A percentile compares a stretch with the other conserved stretches of the same genome.
phyloP scores from a whole-genome alignment of 2,329 filamentous ascomycete genomes.

The Fonsecaea pugnacius region DNA sequence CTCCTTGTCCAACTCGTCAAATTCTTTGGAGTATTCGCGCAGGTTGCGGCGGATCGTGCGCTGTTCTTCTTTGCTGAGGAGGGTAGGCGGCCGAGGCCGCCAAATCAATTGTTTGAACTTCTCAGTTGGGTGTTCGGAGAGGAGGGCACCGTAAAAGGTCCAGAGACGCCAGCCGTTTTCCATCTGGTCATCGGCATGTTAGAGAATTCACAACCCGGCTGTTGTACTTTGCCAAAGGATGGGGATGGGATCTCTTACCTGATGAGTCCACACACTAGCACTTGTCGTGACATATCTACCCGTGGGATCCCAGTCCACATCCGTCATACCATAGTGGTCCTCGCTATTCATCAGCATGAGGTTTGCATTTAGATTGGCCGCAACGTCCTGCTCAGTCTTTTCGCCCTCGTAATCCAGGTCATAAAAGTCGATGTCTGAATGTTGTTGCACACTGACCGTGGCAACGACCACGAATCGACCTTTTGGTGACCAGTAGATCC shows the following conservation, averaged over 20 bases:
- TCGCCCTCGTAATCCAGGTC: constrained; percentile 98
- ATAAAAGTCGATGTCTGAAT: constrained; percentile 95
- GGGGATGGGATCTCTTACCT: constrained; percentile 63
- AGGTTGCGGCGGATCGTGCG: constrained; percentile 98
- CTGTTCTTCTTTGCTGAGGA: constrained; percentile 95
- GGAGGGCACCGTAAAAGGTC: constrained; percentile 87
- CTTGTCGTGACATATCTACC: constrained; percentile 92
- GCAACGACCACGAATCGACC: constrained; percentile 94
- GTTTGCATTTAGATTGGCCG: constrained; percentile 94
- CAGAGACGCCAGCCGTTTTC: constrained; percentile 99
- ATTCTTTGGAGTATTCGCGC: constrained; percentile 90
- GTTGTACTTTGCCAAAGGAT: background rate
- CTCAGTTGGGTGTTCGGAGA: constrained; percentile 89
- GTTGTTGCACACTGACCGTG: constrained; percentile 88
- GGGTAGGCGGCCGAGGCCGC: constrained; percentile 87
- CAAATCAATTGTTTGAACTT: constrained; percentile 98
- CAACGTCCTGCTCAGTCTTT: constrained; percentile 88
- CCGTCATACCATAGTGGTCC: constrained; percentile 97
- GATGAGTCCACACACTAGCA: constrained; percentile 93
- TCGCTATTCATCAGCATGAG: constrained; percentile 90
- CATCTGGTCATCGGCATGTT: constrained; percentile 65
- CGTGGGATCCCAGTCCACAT: constrained; percentile 97
- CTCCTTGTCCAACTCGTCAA: constrained; percentile 93
- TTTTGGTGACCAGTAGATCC: constrained; percentile 97
- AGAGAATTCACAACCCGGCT: background rate